Conservation (phyloP, 2,329 filamentous ascomycete genomes). For the Sclerotinia subarctica region DNA sequence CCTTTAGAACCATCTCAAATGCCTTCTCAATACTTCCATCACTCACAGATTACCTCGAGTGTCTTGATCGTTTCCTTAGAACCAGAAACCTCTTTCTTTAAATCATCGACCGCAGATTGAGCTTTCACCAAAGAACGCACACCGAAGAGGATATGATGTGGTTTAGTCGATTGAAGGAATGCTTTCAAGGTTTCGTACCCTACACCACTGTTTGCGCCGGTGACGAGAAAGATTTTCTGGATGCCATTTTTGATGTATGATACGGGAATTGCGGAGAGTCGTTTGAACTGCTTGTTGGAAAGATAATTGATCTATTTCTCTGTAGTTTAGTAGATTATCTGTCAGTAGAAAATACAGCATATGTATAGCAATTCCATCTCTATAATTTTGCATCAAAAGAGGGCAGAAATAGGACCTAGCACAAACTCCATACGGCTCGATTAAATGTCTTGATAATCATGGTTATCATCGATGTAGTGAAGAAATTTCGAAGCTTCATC, state of each 20-base stretch:
- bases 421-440: background rate
- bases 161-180: slow-evolving; percentile 39
- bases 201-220: slow-evolving; percentile 45
- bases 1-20: slow-evolving; percentile 24
- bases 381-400: background rate
- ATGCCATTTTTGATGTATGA: slow-evolving; percentile 16
- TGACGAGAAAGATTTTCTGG: slow-evolving; percentile 39
- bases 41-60: slow-evolving; percentile 28
- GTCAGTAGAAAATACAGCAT: background rate
- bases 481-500: background rate
- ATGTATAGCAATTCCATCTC: background rate
- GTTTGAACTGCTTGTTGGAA: background rate
- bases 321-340: background rate
- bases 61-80: slow-evolving; percentile 31
- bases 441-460: background rate
- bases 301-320: background rate
- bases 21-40: slow-evolving; percentile 32
- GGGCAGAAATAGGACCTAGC: background rate
- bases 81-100: slow-evolving; percentile 38
- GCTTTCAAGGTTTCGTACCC: slow-evolving; percentile 44
- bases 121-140: slow-evolving; percentile 41
- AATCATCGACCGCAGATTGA: slow-evolving; percentile 38
- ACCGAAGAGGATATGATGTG: slow-evolving; percentile 43
- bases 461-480: background rate
- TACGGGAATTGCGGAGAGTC: background rate